These are phyloP conservation scores for Poa annua DNA, from an alignment of 176 grass and related monocot species.

Conservation along the genomic window DNA sequence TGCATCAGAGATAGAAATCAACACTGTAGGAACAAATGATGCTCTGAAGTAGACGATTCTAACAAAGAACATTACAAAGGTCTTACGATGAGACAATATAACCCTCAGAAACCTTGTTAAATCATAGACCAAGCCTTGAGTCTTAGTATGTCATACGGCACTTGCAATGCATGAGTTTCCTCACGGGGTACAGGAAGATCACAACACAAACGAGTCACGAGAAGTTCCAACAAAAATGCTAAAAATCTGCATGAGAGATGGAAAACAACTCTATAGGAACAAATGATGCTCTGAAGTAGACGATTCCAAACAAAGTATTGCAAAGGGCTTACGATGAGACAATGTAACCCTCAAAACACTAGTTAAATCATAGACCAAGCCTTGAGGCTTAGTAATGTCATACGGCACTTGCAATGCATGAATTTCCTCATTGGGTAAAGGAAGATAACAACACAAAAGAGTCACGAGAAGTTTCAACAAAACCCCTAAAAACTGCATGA, in stretches of 20 bases:
- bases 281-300: not conserved
- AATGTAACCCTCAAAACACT: slow-evolving; percentile 17
- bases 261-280: not conserved
- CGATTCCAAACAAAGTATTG: not conserved
- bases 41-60: too few relatives aligned
- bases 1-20: not conserved
- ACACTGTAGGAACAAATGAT: slow-evolving; percentile 23
- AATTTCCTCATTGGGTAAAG: slow-evolving; percentile 30
- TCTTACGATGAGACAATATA: not conserved
- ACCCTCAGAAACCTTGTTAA: slow-evolving; percentile 22
- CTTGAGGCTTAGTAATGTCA: slow-evolving; percentile 24
- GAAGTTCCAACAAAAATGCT: not conserved
- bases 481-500: not conserved
- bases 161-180: slow-evolving; percentile 35
- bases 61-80: too few relatives aligned
- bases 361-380: slow-evolving; percentile 17
- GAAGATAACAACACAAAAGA: slow-evolving; percentile 6
- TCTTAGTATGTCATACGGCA: slow-evolving; percentile 34
- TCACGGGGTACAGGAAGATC: slow-evolving; percentile 7
- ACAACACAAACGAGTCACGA: not conserved
- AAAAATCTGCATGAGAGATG: not conserved
- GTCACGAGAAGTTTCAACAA: not conserved
- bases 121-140: slow-evolving; percentile 19
- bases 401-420: slow-evolving; percentile 35
- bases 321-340: too few relatives aligned